Evolutionary conservation across 768 basidiomycete genomes (phyloP), one percentile per base, ranked within the genome.

Genomic region (Mycena capillaripes): DNA sequence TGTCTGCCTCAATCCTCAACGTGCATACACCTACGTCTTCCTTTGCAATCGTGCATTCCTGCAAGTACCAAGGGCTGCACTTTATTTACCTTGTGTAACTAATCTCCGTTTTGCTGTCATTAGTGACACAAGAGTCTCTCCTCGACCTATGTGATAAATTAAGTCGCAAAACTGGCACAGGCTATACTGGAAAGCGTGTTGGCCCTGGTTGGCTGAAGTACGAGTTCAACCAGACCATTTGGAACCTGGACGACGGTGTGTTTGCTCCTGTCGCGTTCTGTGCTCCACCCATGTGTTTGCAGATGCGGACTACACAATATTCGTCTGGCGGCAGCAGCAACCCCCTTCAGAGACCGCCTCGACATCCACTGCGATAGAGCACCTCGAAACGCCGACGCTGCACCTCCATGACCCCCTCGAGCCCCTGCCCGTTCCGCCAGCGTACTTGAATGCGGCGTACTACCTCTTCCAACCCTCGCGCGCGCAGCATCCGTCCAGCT

Each of bases 241-340:
- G 95, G 95, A 93, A 94, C 77, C 83, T 98, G 14, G 95, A 97
- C 79, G 97, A 98, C 78, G 96, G 96, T 93, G 77, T 77, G 84
- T 79, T 19, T 36, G 32, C n/a, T 38, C 34, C 36, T 48, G 25
- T 44, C 29, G 16, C 38, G 42, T 56, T 63, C 25, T n/a, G 19
- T 17, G 21, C 71, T n/a, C 38, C 3, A 34, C 25, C n/a, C 4
- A 64, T 17, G 10, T 23, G 19, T 36, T 40, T 42, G 16, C 64
- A 88, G 96, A 95, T 46, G 91, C 94, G 14, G 96, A 98, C 83
- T 96, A 97, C 79, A 89, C 90, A 23, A 97, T 98, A 70, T 95
- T 97, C 74, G 84, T 86, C 42, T 94, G 94, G 91, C 87, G 97
- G 16, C 88, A 90, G 69, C 88, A 90, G 77, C 84, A 83, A 52